Evolutionary conservation across 441 rosid species (phyloP).

Genomic region (Syzygium syzygioides): DNA sequence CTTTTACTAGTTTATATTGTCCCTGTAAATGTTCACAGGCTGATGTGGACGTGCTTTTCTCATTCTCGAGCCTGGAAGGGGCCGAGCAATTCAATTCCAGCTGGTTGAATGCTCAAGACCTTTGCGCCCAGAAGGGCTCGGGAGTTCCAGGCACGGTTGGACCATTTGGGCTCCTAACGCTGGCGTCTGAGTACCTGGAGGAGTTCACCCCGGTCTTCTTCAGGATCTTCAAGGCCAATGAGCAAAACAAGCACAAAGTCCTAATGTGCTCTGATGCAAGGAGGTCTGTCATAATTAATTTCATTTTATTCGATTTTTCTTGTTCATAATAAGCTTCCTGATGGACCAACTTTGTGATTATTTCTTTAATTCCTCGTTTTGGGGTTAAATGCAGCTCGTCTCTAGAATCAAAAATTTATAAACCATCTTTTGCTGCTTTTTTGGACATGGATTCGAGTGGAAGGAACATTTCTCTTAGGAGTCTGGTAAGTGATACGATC

Average conservation of each 20-base stretch:
- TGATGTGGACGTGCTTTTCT: conserved; percentile 74
- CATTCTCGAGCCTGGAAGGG: conserved; percentile 39
- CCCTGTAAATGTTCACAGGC: conserved; percentile 24
- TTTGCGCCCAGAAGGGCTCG: conserved; percentile 45
- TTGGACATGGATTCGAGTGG: conserved; percentile 52
- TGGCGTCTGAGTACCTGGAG: conserved; percentile 52
- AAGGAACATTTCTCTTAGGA: conserved; percentile 53
- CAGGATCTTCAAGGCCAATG: conserved; percentile 44
- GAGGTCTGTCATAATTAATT: conserved; percentile 25
- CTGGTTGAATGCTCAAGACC: conserved; percentile 43
- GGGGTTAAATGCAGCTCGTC: conserved; percentile 40
- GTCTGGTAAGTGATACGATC: conserved; percentile 35
- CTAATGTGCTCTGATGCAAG: conserved; percentile 83
- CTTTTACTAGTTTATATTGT: not conserved
- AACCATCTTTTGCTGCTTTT: conserved; percentile 67
- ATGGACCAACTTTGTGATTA: not conserved
- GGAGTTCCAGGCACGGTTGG: conserved; percentile 50
- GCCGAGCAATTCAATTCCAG: conserved; percentile 52
- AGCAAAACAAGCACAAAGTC: conserved; percentile 33
- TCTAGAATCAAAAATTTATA: conserved; percentile 35
- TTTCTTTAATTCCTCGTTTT: not conserved
- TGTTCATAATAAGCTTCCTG: not conserved
- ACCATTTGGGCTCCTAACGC: conserved; percentile 74
- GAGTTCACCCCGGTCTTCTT: conserved; percentile 82
- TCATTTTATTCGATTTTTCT: not conserved